A percentile compares a stretch with the other conserved stretches of the same genome.
These are phyloP conservation scores for Ustilago bromivora DNA, from an alignment of 1,284 basidiomycete genomes.

Conservation along the genomic window DNA sequence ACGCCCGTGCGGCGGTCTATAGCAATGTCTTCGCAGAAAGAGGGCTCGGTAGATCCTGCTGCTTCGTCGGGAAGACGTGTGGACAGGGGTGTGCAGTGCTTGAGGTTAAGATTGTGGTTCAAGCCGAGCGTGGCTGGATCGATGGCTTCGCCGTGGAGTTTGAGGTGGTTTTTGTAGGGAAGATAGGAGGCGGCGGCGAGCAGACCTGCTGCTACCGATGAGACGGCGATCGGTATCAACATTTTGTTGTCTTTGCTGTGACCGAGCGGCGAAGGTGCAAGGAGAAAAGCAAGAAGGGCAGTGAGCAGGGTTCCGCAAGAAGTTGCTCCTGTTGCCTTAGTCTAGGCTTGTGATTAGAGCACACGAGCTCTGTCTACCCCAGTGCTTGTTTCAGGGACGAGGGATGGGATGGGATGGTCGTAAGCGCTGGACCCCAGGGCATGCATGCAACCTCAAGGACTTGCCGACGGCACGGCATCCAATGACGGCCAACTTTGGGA, in stretches of 20 bases:
- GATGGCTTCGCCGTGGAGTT: slow-evolving; percentile 33
- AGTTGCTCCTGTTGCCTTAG: neutral
- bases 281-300: slow-evolving; percentile 12
- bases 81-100: slow-evolving; percentile 30
- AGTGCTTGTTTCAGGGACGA: neutral
- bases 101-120: slow-evolving; percentile 37
- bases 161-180: slow-evolving; percentile 45
- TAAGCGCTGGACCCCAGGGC: slow-evolving; percentile 7
- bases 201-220: slow-evolving; percentile 39
- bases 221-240: slow-evolving; percentile 37
- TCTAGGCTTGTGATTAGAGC: slow-evolving; percentile 22
- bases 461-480: slow-evolving; percentile 37
- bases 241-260: slow-evolving; percentile 9
- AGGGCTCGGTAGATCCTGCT: slow-evolving; percentile 45
- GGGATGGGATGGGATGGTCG: neutral
- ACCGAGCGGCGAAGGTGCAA: slow-evolving; percentile 10
- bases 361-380: slow-evolving; percentile 14
- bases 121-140: slow-evolving; percentile 2
- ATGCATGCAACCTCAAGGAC: slow-evolving; percentile 11
- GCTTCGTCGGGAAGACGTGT: slow-evolving; percentile 32
- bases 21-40: slow-evolving; percentile 57
- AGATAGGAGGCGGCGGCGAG: slow-evolving; percentile 45
- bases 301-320: neutral
- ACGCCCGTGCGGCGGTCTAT: slow-evolving; percentile 46
- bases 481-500: neutral